phyloP scores from a whole-genome alignment of 495 filamentous ascomycete genomes.

The Lasiosphaeris hirsuta region DNA sequence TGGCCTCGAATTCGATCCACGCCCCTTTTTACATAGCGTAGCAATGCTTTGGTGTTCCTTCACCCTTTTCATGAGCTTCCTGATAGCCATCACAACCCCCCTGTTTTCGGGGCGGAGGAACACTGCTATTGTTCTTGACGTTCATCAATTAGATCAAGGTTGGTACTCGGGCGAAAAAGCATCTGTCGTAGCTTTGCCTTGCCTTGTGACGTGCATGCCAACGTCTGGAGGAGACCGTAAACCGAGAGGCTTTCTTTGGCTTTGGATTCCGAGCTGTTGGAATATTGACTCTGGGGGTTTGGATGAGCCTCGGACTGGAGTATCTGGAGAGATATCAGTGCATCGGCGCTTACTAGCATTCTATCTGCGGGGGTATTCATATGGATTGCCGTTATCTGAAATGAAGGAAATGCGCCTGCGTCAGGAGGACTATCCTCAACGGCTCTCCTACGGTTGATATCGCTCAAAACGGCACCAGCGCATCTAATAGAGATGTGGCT shows the following conservation, averaged over 20 bases:
- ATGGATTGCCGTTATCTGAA: constrained; percentile 61
- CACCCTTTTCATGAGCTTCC: constrained; percentile 64
- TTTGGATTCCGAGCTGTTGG: constrained; percentile 61
- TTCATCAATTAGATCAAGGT: constrained; percentile 65
- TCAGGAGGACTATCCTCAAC: constrained; percentile 57
- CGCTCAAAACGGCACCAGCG: constrained; percentile 77
- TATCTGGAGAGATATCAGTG: constrained; percentile 80
- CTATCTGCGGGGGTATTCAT: constrained; percentile 74
- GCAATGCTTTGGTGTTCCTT: constrained; percentile 71
- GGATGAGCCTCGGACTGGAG: constrained; percentile 81
- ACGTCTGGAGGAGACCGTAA: constrained; percentile 74
- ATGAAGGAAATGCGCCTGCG: constrained; percentile 45
- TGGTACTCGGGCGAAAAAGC: constrained; percentile 76
- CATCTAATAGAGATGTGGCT: constrained; percentile 66
- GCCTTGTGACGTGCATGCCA: constrained; percentile 81
- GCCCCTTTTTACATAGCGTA: constrained; percentile 73
- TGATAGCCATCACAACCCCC: constrained; percentile 51
- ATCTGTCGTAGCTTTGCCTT: constrained; percentile 71
- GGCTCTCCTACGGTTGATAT: constrained; percentile 68
- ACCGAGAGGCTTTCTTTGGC: constrained; percentile 88
- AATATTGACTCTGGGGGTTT: constrained; percentile 77
- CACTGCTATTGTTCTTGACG: constrained; percentile 66
- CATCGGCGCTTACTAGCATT: constrained; percentile 84
- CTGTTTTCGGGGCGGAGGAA: constrained; percentile 71
- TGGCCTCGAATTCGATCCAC: constrained; percentile 61